Conservation (phyloP, 169 alveolate species). For the Plasmodium inui region DNA sequence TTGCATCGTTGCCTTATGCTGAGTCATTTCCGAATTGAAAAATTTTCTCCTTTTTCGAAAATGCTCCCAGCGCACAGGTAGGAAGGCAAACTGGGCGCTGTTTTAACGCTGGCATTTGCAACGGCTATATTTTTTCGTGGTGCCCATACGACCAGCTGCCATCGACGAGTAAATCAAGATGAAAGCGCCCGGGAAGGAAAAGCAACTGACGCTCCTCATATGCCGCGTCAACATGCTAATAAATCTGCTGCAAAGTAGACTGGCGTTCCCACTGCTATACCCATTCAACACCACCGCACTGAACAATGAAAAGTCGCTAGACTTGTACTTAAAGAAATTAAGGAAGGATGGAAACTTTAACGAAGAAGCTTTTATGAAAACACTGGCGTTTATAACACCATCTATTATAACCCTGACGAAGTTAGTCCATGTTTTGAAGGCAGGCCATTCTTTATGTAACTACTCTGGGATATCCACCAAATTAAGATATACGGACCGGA, state of each 20-base stretch:
- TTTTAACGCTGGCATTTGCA: too few species aligned
- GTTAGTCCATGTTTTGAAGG: slow-evolving; percentile 67
- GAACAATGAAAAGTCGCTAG: slow-evolving; percentile 60
- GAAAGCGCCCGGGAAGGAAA: slow-evolving; percentile 52
- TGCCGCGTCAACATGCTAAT: slow-evolving; percentile 77
- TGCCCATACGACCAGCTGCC: neutral
- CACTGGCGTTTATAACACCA: slow-evolving; percentile 69
- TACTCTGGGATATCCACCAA: slow-evolving; percentile 36
- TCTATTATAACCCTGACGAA: slow-evolving; percentile 63
- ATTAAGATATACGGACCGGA: slow-evolving; percentile 23
- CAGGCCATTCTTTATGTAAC: slow-evolving; percentile 74
- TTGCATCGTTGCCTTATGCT: neutral
- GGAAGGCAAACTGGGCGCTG: neutral
- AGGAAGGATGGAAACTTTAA: slow-evolving; percentile 65
- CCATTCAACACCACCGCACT: slow-evolving; percentile 79
- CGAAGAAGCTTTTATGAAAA: slow-evolving; percentile 72
- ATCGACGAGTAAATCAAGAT: neutral
- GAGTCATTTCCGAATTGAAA: neutral
- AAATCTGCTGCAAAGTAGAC: slow-evolving; percentile 78
- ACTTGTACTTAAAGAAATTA: slow-evolving; percentile 57
- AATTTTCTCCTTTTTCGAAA: neutral
- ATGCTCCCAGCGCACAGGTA: neutral
- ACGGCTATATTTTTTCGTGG: neutral
- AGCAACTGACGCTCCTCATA: slow-evolving; percentile 38
- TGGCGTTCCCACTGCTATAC: slow-evolving; percentile 82